Conservation (phyloP, 202 grass and related monocot species). For the Setaria italica region DNA sequence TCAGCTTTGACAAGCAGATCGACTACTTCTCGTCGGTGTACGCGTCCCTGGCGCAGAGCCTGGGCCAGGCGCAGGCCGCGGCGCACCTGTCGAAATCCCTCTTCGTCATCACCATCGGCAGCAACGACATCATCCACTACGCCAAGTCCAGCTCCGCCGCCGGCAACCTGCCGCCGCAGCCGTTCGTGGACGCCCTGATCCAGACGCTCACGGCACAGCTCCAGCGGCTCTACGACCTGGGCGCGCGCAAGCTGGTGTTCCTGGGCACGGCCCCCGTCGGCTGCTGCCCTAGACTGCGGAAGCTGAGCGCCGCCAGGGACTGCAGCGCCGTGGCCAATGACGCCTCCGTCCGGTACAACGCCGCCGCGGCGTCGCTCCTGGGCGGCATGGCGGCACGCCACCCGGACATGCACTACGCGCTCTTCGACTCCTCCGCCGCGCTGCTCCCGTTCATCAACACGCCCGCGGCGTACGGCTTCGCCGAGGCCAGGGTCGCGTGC, state of each 20-base stretch:
- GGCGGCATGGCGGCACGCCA: conserved; percentile 11
- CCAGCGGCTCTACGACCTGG: conserved; percentile 66
- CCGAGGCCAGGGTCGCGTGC: conserved; percentile 64
- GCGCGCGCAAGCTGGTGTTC: conserved; percentile 69
- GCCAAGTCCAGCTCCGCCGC: conserved; percentile 36
- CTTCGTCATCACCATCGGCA: conserved; percentile 71
- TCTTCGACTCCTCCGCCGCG: conserved; percentile 54
- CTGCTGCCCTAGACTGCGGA: conserved; percentile 62
- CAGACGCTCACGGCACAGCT: conserved; percentile 57
- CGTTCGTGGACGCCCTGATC: conserved; percentile 57
- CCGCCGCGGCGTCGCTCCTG: conserved; percentile 48
- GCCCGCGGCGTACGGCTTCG: conserved; percentile 54
- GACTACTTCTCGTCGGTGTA: conserved; percentile 57
- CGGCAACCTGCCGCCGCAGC: background rate
- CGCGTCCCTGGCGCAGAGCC: conserved; percentile 54
- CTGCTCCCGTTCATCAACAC: conserved; percentile 58
- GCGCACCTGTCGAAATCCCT: conserved; percentile 64
- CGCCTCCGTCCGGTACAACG: conserved; percentile 58
- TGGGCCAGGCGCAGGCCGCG: conserved; percentile 46
- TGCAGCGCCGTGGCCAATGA: conserved; percentile 63
- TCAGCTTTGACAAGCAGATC: conserved; percentile 75
- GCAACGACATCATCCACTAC: conserved; percentile 87
- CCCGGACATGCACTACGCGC: conserved; percentile 52
- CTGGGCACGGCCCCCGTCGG: conserved; percentile 72
- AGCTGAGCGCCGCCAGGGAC: conserved; percentile 49